phyloP scores from a whole-genome alignment of 148 eudicot species.

The Diospyros lotus region DNA sequence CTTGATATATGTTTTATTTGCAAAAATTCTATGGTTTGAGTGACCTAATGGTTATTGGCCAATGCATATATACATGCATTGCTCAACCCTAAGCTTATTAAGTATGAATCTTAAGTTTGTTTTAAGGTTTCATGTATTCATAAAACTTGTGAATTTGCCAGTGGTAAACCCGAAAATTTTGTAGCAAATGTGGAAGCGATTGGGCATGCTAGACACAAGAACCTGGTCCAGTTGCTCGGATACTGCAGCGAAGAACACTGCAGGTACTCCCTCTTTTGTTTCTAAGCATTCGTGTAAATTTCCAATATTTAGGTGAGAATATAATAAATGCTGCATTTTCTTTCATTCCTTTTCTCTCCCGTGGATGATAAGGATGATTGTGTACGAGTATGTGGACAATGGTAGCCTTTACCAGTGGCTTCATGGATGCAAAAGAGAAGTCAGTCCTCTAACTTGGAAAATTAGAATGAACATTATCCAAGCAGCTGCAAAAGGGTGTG shows the following conservation, averaged over 20 bases:
- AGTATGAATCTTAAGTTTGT: neutral
- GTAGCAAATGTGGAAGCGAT: conserved; percentile 30
- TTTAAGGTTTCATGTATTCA: neutral
- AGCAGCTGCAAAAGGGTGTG: conserved; percentile 45
- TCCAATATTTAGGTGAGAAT: no score
- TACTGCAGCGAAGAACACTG: conserved; percentile 26
- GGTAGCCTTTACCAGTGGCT: conserved; percentile 49
- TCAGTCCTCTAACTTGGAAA: conserved; percentile 38
- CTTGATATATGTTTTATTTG: no score
- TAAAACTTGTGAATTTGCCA: conserved; percentile 12
- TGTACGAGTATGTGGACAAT: conserved; percentile 44
- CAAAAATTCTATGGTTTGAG: no score
- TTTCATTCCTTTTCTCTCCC: neutral
- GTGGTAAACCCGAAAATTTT: conserved; percentile 27
- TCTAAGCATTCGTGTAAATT: neutral
- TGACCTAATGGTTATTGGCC: no score
- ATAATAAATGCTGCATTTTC: neutral
- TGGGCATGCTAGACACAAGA: conserved; percentile 33
- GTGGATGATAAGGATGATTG: conserved; percentile 30
- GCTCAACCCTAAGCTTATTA: neutral
- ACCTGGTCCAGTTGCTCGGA: conserved; percentile 45
- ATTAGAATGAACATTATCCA: conserved; percentile 35
- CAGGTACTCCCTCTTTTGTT: conserved; percentile 22
- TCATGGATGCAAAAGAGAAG: conserved; percentile 19
- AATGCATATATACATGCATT: neutral